A percentile compares a stretch with the other conserved stretches of the same genome.
phyloP scores from a whole-genome alignment of 805 yeast species.

The Tetrapisispora arboricola region DNA sequence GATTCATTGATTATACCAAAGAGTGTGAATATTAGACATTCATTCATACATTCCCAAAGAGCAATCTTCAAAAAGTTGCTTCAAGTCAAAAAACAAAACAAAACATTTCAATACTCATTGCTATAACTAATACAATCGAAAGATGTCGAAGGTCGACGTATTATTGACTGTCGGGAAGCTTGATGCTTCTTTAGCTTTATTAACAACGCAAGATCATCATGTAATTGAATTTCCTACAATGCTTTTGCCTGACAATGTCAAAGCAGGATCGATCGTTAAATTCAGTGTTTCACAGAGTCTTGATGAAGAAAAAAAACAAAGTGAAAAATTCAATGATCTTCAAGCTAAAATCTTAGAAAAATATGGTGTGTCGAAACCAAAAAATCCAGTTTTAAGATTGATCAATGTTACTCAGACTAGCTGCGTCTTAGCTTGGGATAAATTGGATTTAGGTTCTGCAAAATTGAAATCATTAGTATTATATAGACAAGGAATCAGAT shows the following conservation, averaged over 20 bases:
- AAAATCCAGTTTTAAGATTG: constrained; percentile 54
- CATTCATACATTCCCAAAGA: too few relatives aligned
- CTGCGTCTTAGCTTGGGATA: constrained; percentile 92
- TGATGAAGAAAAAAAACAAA: constrained; percentile 53
- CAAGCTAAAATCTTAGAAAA: constrained; percentile 65
- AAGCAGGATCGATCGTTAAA: constrained; percentile 85
- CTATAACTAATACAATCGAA: background rate
- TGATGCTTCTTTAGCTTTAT: constrained; percentile 87
- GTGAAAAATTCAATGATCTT: constrained; percentile 44
- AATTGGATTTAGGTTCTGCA: constrained; percentile 73
- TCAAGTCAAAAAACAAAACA: too few relatives aligned
- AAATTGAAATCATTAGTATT: constrained; percentile 64
- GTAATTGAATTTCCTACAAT: constrained; percentile 95
- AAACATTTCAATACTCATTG: too few relatives aligned
- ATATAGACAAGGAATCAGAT: constrained; percentile 52
- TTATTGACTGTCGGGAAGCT: constrained; percentile 90
- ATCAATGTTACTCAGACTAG: constrained; percentile 88
- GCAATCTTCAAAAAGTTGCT: too few relatives aligned
- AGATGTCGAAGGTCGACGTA: constrained; percentile 52
- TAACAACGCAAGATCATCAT: constrained; percentile 86
- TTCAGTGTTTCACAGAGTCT: constrained; percentile 73
- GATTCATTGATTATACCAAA: too few relatives aligned
- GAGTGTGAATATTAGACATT: too few relatives aligned
- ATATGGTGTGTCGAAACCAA: constrained; percentile 67
- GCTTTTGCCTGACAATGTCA: constrained; percentile 77